Base-by-base conservation (phyloP, 73 alveolate genomes). In the Paramecium sonneborni region DNA sequence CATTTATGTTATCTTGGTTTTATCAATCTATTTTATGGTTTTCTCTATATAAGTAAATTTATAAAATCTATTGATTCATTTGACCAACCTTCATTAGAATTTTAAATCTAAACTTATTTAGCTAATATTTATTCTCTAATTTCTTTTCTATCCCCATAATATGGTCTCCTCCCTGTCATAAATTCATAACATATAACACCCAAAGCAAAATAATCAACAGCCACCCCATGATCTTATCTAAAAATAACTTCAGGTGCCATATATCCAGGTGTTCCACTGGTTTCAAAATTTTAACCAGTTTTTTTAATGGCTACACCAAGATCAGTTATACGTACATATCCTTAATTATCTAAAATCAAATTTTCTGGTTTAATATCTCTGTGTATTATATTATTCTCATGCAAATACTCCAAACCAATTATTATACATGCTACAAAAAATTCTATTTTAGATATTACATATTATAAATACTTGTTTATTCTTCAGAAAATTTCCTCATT, bases 301-400 rank as follows among this genome's bases (percentile, higher is more conserved):
- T 93, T 92, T 94, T 94, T 92, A 5, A 93, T 74, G 85, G 99
- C 99, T 21, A 98, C 97, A 24, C 99, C 99, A 76, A 98, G 92
- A 92, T 98, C 99, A 18, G 99, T 97, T 5, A 98, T 92, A 85
- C 97, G 86, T 2, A 96, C 96, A 92, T 96, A 96, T n/a, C 99
- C 99, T 28, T 93, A 69, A 28, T 85, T 55, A 76, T 97, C 99
- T 84, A 98, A 82, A 23, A 98, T 99, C 44, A 98, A 92, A 93
- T 98, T 98, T 76, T 98, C 99, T 5, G 99, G 99, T 86, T 97
- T 98, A 11, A 98, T 96, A 87, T 98, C 99, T 85, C 99, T 72
- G 85, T 98, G 99, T 26, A 98, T 94, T 15, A 98, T 95, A 24
- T 95, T 93, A 52, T 97, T 96, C 1, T 93, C 76, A 93, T 98